Base-by-base conservation (phyloP, 345 rosid species). In the Isatis tinctoria region DNA sequence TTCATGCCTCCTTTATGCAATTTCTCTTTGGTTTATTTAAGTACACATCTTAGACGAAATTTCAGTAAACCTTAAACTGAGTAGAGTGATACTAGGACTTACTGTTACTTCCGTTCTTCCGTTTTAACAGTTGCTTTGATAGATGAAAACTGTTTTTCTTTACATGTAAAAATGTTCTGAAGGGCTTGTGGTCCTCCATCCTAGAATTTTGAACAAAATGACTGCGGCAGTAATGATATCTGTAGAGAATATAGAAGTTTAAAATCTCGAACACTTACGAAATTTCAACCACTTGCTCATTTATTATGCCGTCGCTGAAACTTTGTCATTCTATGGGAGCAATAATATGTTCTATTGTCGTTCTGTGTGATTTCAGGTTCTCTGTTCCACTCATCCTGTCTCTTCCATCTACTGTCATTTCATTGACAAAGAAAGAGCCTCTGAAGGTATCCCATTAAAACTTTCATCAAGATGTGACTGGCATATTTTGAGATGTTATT, bases 361-460 rank as follows among this genome's bases (percentile, higher is more conserved):
- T 72, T 72, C 20, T 43, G 13, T 81, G 35, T 33, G 69, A 52
- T 44, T 83, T 79, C 87, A 94, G 97, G 81, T 75, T 90, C 75
- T 77, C 90, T 66, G 85, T 92, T 77, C 98, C 99, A 6, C 79
- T 95, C 74, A 90, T 95, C 74, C 60, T 95, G 61, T 85, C 98
- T 52, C 87, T 89, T 77, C 94, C 99, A 70, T 86, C 88, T 27
- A 83, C 96, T 3, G 92, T 90, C 67, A 79, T 92, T 82, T 95
- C 99, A 10, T 72, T 95, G 87, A 78, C 92, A 11, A 90, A 87
- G 78, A 83, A 87, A 68, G 94, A 90, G 51, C 74, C 64, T 4
- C 80, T 95, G 62, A 85, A 88, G 96, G 99, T 95, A 78, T 7
- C 68, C 39, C 32, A 70, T 53, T 44, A 63, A 35, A 62, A 26